Evolutionary conservation across 1,139 yeast species (phyloP).

Genomic region (Nakaseomyces bracarensis): DNA sequence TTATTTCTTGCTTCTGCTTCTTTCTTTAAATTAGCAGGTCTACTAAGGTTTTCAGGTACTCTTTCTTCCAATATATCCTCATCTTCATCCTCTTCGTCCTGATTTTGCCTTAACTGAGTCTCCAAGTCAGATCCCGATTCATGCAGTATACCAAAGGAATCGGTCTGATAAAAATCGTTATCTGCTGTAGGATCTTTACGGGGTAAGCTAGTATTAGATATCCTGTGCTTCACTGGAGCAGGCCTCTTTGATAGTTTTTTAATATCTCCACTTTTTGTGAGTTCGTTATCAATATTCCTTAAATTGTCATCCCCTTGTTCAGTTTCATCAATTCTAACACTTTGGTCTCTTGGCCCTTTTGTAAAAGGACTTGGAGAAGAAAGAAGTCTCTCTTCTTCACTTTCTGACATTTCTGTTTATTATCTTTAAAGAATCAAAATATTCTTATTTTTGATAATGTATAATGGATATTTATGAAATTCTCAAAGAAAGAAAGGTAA

Average conservation of each 20-base stretch:
- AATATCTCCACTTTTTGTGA: not conserved
- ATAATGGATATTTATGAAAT: too few species aligned
- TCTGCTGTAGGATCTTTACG: conserved; percentile 8
- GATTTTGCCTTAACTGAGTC: not conserved
- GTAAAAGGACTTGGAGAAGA: conserved; percentile 3
- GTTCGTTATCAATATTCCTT: not conserved
- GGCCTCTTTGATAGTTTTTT: not conserved
- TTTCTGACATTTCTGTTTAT: conserved; percentile 1
- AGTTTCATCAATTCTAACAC: not conserved
- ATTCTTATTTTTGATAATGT: too few species aligned
- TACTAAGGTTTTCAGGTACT: conserved; percentile 14
- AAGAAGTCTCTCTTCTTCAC: not conserved
- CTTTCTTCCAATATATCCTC: not conserved
- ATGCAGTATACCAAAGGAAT: conserved; percentile 30
- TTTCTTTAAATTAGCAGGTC: conserved; percentile 7
- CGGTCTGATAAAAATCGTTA: conserved; percentile 28
- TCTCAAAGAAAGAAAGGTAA: too few species aligned
- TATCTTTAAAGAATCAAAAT: too few species aligned
- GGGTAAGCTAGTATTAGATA: conserved; percentile 6
- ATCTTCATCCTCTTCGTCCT: conserved; percentile 5
- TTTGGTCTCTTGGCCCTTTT: not conserved
- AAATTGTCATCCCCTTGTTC: not conserved
- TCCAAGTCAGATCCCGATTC: conserved; percentile 19
- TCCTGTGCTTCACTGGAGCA: conserved; percentile 6
- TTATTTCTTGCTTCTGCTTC: conserved; percentile 17